Conservation (phyloP, 441 rosid genomes). For the Biscutella laevigata region DNA sequence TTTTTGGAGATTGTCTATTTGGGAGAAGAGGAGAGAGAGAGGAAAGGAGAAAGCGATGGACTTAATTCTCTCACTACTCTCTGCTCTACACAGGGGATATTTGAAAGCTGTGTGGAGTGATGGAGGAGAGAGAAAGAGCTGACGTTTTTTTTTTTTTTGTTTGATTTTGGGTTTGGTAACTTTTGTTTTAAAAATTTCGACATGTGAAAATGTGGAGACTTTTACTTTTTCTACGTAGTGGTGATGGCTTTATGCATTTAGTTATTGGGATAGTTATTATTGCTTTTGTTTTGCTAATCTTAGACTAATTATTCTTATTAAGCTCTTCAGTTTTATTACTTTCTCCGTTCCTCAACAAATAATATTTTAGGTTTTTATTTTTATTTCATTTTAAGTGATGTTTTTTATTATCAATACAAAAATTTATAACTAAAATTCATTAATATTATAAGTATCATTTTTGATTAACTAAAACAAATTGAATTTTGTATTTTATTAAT, state of each 20-base stretch:
- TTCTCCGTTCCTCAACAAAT: too few species aligned
- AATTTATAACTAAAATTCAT: too few species aligned
- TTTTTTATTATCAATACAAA: too few species aligned
- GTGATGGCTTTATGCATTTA: conserved; percentile 34
- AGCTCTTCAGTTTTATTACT: too few species aligned
- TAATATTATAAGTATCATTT: too few species aligned
- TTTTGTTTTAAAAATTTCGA: conserved; percentile 4
- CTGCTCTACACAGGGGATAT: conserved; percentile 19
- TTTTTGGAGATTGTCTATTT: conserved; percentile 14
- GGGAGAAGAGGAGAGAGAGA: conserved; percentile 24
- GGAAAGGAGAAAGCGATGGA: conserved; percentile 22
- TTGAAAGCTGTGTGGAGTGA: conserved; percentile 26
- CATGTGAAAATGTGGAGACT: conserved; percentile 29
- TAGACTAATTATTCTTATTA: not conserved
- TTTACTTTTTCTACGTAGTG: conserved; percentile 2
- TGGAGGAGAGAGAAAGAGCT: conserved; percentile 17
- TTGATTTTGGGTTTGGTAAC: not conserved
- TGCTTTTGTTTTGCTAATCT: conserved; percentile 20
- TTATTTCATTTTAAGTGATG: too few species aligned
- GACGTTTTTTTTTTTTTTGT: conserved; percentile 13
- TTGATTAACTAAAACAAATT: too few species aligned
- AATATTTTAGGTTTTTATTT: too few species aligned
- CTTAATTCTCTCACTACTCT: conserved; percentile 23
- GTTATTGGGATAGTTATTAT: too few species aligned
- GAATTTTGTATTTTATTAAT: too few species aligned